Conservation (phyloP, 1,284 basidiomycete genomes). For the Sanghuangporus sanghuang region DNA sequence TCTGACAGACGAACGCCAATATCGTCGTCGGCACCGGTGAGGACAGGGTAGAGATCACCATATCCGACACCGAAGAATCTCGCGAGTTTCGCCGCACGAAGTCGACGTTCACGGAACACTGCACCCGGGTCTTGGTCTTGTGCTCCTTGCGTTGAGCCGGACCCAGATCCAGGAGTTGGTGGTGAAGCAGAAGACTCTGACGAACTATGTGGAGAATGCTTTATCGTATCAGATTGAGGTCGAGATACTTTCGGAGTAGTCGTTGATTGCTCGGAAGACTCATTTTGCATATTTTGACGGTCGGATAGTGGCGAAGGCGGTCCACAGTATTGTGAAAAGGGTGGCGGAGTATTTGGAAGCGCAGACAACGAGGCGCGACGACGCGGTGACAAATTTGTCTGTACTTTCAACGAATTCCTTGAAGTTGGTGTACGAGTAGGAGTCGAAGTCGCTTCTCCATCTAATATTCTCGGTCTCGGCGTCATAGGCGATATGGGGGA, state of each 20-base stretch:
- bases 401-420: not conserved
- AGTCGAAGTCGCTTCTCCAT: not conserved
- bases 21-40: not conserved
- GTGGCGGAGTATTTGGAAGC: conserved; percentile 9
- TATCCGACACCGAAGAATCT: conserved; percentile 56
- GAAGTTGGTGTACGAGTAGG: not conserved
- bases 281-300: not conserved
- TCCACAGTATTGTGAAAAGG: conserved; percentile 9
- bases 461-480: not conserved
- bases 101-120: conserved; percentile 37
- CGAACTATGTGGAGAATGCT: not conserved
- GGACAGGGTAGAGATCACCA: conserved; percentile 33
- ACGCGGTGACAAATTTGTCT: not conserved
- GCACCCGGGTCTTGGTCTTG: not conserved
- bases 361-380: conserved; percentile 8
- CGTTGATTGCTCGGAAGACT: not conserved
- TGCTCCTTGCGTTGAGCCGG: not conserved
- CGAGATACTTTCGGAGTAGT: not conserved
- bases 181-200: not conserved
- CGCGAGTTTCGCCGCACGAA: conserved; percentile 49
- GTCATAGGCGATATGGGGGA: not conserved
- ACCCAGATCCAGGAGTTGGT: not conserved
- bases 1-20: not conserved
- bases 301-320: not conserved
- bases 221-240: not conserved